Evolutionary conservation across 441 rosid species (phyloP).

Genomic region (Biscutella laevigata): DNA sequence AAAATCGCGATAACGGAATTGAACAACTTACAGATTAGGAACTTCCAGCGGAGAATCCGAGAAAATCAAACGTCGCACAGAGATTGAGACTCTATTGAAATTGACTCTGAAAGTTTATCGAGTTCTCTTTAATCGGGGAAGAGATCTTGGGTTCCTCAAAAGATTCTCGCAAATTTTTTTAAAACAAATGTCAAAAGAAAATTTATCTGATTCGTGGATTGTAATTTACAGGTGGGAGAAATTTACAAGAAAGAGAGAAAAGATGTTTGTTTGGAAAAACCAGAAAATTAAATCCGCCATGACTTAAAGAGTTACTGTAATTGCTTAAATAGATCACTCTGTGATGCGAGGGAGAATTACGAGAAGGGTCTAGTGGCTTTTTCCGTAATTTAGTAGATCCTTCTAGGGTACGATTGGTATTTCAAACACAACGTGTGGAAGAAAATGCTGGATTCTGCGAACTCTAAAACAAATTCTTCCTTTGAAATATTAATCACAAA

Average conservation of each 20-base stretch:
- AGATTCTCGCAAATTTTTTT: background rate
- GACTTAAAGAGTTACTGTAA: slow-evolving; percentile 18
- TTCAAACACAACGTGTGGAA: background rate
- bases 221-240: slow-evolving; percentile 10
- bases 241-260: slow-evolving; percentile 1
- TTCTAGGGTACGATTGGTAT: background rate
- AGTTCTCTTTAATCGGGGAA: too few relatives aligned
- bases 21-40: slow-evolving; percentile 23
- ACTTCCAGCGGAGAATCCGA: slow-evolving; percentile 21
- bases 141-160: slow-evolving; percentile 1
- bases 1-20: background rate
- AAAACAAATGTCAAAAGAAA: background rate
- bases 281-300: slow-evolving; percentile 22
- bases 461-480: too few relatives aligned
- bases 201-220: slow-evolving; percentile 16
- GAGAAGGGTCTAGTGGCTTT: slow-evolving; percentile 16
- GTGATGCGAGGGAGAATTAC: slow-evolving; percentile 22
- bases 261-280: slow-evolving; percentile 1
- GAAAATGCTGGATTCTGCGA: too few relatives aligned
- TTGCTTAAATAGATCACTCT: slow-evolving; percentile 22
- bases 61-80: slow-evolving; percentile 7
- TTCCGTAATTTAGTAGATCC: background rate
- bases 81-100: slow-evolving; percentile 7
- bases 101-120: too few relatives aligned
- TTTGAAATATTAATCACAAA: too few relatives aligned